Evolutionary conservation across 768 basidiomycete species (phyloP).

Genomic region (Roridomyces roridus): DNA sequence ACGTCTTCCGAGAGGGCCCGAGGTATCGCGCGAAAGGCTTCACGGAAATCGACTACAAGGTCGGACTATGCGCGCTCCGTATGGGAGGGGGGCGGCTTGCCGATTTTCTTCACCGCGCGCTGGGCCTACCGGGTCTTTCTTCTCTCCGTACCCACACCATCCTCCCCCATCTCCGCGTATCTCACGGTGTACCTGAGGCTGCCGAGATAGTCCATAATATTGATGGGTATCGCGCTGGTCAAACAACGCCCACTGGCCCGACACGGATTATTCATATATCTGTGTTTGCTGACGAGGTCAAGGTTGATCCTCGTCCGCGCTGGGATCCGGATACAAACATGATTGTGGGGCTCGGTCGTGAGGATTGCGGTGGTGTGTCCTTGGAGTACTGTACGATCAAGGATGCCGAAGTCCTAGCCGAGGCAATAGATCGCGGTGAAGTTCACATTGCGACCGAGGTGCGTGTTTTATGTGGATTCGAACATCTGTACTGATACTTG

Average conservation of each 20-base stretch:
- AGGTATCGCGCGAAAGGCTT: conserved; percentile 25
- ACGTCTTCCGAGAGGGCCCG: conserved; percentile 9
- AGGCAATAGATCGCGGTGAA: not conserved
- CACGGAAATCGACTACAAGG: conserved; percentile 21
- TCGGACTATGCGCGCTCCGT: conserved; percentile 10
- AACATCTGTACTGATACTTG: no score
- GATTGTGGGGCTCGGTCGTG: conserved; percentile 3
- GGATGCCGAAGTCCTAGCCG: not conserved
- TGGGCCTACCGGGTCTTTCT: conserved; percentile 21
- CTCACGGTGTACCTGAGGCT: no score
- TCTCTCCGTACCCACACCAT: conserved; percentile 11
- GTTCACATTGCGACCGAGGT: conserved; percentile 5
- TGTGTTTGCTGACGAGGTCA: not conserved
- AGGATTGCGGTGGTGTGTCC: not conserved
- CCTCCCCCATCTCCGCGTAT: conserved; percentile 2
- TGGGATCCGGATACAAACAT: conserved; percentile 12
- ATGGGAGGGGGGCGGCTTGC: conserved; percentile 21
- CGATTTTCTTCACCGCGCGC: conserved; percentile 20
- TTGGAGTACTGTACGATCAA: not conserved
- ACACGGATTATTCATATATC: not conserved
- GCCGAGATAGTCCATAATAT: no score
- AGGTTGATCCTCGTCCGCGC: not conserved
- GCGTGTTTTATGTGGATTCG: not conserved
- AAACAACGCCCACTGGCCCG: not conserved
- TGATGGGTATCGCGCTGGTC: not conserved